Conservation (phyloP, 805 yeast species). For the Yarrowia phangngaensis region DNA sequence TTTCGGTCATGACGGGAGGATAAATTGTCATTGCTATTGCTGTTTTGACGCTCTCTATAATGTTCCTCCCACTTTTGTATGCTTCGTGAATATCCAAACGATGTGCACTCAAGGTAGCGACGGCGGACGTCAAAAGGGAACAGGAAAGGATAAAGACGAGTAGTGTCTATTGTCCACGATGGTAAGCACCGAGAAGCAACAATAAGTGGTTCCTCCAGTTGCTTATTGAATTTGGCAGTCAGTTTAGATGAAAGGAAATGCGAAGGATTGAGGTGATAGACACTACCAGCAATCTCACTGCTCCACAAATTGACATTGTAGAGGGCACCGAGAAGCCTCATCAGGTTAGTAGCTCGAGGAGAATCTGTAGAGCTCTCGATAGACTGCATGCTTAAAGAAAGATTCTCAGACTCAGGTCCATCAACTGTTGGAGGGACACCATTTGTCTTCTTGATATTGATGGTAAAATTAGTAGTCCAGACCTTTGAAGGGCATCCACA, state of each 20-base stretch:
- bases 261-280: constrained; percentile 27
- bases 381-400: constrained; percentile 29
- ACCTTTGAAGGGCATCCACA: constrained; percentile 35
- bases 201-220: constrained; percentile 81
- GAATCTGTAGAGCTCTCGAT: constrained; percentile 33
- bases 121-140: constrained; percentile 81
- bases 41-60: constrained; percentile 37
- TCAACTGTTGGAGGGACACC: constrained; percentile 28
- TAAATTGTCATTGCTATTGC: constrained; percentile 37
- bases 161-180: constrained; percentile 72
- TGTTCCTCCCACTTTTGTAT: constrained; percentile 68
- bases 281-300: constrained; percentile 29
- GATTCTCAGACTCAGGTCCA: constrained; percentile 32
- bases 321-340: constrained; percentile 35
- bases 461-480: constrained; percentile 56
- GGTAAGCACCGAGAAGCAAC: constrained; percentile 87
- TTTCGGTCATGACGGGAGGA: constrained; percentile 29
- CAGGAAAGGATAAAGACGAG: constrained; percentile 71
- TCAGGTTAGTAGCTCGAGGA: constrained; percentile 28
- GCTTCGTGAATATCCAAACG: constrained; percentile 83
- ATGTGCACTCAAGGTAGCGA: constrained; percentile 75
- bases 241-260: constrained; percentile 70
- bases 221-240: constrained; percentile 80
- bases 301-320: constrained; percentile 34
- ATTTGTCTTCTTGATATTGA: constrained; percentile 44